Evolutionary conservation across 768 basidiomycete species (phyloP), one percentile per base, ranked within the genome.

Genomic region (Psilocybe azurescens): DNA sequence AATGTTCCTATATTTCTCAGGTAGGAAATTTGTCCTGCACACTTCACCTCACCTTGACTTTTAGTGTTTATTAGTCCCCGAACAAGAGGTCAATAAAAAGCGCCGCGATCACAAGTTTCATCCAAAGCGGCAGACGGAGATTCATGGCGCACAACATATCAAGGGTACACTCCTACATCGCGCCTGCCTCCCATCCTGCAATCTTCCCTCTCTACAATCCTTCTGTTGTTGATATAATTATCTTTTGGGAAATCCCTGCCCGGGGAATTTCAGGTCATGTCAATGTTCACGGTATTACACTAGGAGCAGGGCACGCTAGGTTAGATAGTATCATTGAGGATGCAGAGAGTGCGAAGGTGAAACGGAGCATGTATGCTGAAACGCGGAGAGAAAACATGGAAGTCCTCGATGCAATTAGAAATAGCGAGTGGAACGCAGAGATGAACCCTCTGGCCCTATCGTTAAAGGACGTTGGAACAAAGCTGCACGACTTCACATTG

Each of bases 291-390:
- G 87, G 87, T 5, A 69, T 89, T 24, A 81, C 78, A 14, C 80
- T 93, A 10, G 92, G 94, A 6, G 89, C 91, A 9, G 73, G 80
- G 3, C 89, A 92, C 70, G 91, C 87, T 10, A 75, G 85, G 13
- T 78, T 97, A 60, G 79, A 84, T 16, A 81, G 82, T 52, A 78
- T 89, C 39, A 81, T 95, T 5, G 80, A 85, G 52, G 80, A 83
- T 18, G 83, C 85, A 9, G 87, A 88, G 68, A 78, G 75, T 49
- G 82, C 82, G 10, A 91, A 92, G 74, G 82, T 81, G 24, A 91
- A 88, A 62, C 84, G 94, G 49, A 93, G 86, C 64, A 94, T 97
- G 85, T 98, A 94, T 70, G 94, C 93, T 20, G 94, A 98, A 78
- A 97, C 95, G 4, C 86, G 84, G 63, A 81, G 90, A 52, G 88